Evolutionary conservation across 805 yeast genomes (phyloP).

Genomic region (Cyberlindnera americana): DNA sequence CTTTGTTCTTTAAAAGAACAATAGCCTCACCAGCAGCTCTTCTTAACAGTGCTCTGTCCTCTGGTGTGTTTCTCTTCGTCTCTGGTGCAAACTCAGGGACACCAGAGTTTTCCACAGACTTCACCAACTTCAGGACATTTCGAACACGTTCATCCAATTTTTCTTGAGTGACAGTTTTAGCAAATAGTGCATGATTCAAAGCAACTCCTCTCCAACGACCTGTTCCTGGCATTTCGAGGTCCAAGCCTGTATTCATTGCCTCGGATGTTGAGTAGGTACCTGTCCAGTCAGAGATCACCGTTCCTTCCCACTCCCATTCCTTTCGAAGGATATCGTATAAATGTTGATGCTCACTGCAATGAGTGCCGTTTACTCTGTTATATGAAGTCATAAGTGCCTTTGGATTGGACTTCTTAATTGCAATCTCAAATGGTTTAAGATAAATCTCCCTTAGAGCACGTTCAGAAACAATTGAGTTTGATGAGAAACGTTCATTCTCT

Average conservation of each 20-base stretch:
- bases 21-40: conserved; percentile 48
- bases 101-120: conserved; percentile 39
- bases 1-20: conserved; percentile 50
- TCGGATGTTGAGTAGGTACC: conserved; percentile 49
- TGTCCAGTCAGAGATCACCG: conserved; percentile 59
- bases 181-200: conserved; percentile 33
- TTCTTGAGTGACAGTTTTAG: conserved; percentile 37
- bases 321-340: conserved; percentile 43
- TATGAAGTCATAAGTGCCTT: conserved; percentile 55
- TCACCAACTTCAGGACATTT: conserved; percentile 43
- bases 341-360: conserved; percentile 41
- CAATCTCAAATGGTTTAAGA: conserved; percentile 56
- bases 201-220: conserved; percentile 40
- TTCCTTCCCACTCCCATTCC: conserved; percentile 57
- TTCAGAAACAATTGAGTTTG: conserved; percentile 46
- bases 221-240: conserved; percentile 65
- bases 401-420: conserved; percentile 50
- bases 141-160: conserved; percentile 47
- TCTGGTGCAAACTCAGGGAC: conserved; percentile 40
- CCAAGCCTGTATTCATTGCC: conserved; percentile 51
- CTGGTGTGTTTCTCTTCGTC: conserved; percentile 38
- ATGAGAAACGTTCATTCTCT: conserved; percentile 48
- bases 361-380: conserved; percentile 57
- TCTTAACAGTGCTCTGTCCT: conserved; percentile 37
- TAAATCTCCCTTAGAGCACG: conserved; percentile 63